Conservation (phyloP, 2,329 filamentous ascomycete genomes). For the Plenodomus biglobosus region DNA sequence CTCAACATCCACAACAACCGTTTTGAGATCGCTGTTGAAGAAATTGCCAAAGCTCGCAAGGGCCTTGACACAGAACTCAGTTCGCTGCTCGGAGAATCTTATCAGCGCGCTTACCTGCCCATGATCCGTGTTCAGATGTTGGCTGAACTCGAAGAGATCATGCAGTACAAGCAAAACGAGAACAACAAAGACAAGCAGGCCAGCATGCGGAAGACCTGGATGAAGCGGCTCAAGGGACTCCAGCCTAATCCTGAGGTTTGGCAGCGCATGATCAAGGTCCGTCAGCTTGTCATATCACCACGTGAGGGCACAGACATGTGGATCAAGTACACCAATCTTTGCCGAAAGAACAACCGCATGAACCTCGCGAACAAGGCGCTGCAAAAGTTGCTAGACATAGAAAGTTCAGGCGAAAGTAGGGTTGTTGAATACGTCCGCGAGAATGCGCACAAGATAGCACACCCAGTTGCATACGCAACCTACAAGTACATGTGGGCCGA, state of each 20-base stretch:
- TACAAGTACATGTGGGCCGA: slow-evolving; percentile 96
- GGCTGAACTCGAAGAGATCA: slow-evolving; percentile 96
- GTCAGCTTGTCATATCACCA: slow-evolving; percentile 87
- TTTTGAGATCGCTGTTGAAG: slow-evolving; percentile 84
- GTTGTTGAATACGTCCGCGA: slow-evolving; percentile 40
- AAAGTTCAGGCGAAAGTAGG: slow-evolving; percentile 30
- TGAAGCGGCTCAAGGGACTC: slow-evolving; percentile 88
- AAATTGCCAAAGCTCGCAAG: slow-evolving; percentile 89
- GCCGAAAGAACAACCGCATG: slow-evolving; percentile 92
- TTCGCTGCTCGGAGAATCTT: slow-evolving; percentile 95
- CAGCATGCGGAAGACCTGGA: slow-evolving; percentile 92
- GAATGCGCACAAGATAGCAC: slow-evolving; percentile 55
- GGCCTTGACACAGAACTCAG: slow-evolving; percentile 94
- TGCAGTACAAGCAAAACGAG: slow-evolving; percentile 89
- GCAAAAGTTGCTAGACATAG: slow-evolving; percentile 72
- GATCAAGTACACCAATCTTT: slow-evolving; percentile 99
- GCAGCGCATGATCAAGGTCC: slow-evolving; percentile 96
- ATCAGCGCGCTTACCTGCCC: slow-evolving; percentile 96
- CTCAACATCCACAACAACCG: slow-evolving; percentile 93
- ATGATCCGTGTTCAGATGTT: slow-evolving; percentile 99
- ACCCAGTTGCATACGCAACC: slow-evolving; percentile 92
- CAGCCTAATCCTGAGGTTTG: slow-evolving; percentile 98
- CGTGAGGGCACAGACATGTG: slow-evolving; percentile 98
- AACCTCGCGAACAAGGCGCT: slow-evolving; percentile 94
- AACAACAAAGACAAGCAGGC: slow-evolving; percentile 81